Evolutionary conservation across 192 early-diverging fungal species (phyloP), one percentile per base, ranked within the genome.

Genomic region (Linnemannia schmuckeri): DNA sequence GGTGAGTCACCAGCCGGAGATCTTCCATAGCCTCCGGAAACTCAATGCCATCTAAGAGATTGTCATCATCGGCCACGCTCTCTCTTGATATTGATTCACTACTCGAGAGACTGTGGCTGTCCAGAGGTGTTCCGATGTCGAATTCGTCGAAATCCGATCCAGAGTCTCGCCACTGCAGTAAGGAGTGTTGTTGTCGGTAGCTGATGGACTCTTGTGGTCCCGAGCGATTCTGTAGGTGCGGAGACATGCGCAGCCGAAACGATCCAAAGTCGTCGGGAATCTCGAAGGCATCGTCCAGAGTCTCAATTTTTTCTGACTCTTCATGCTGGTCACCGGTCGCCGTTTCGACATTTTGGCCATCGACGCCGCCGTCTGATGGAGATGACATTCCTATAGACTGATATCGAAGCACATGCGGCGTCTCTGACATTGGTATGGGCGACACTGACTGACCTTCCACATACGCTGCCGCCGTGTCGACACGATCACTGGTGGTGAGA

Each of bases 271-370:
- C 74, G 7, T 55, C 66, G 27, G 83, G 55, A 8, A 83, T 44
- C 35, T 83, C 82, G 68, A 83, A 78, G 47, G 77, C 82, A 69
- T 84, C 77, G 38, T 84, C 82, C 47, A 84, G 52, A 13, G 82
- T 84, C 49, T 85, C 83, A 4, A 80, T 76, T 4, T 49, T 72
- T 24, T 84, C 63, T 33, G 73, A 42, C 15, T 63, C 76, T 42
- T 12, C 61, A 66, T 61, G 20, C 30, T 68, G 24, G 8, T 20
- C 22, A 30, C 30, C 47, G 6, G 33, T 41, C 3, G 30, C 6
- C 22, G 74, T 22, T 22, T 6, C 52, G 17, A 33, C 40, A 22
- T 22, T 54, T 0, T 57, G 63, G 6, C 7, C 41, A 10, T 18
- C 10, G 5, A 27, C 15, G 6, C 52, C n/a, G 27, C 68, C 47